phyloP scores from a whole-genome alignment of 2,329 filamentous ascomycete genomes.

The Hymenoscyphus occultus region DNA sequence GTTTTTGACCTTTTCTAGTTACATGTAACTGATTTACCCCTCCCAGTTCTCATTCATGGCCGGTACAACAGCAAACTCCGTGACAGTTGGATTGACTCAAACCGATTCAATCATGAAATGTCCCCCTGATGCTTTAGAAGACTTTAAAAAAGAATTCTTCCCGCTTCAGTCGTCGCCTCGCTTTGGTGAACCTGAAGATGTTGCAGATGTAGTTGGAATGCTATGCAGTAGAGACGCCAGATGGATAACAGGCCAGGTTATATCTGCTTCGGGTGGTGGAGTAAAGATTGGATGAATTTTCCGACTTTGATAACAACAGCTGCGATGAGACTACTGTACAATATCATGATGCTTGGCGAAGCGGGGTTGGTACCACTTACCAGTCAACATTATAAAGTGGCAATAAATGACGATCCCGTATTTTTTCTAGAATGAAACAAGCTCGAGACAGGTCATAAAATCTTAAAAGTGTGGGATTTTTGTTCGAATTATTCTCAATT shows the following conservation, averaged over 20 bases:
- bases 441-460: too few relatives aligned
- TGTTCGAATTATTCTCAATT: too few relatives aligned
- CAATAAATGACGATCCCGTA: too few relatives aligned
- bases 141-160: constrained; percentile 38
- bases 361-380: neutral
- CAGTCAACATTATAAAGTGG: neutral
- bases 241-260: constrained; percentile 37
- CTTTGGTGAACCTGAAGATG: constrained; percentile 38
- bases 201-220: constrained; percentile 39
- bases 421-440: too few relatives aligned
- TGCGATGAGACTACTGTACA: neutral
- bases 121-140: constrained; percentile 34
- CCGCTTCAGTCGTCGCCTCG: constrained; percentile 36
- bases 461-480: too few relatives aligned
- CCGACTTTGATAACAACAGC: neutral
- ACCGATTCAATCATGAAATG: constrained; percentile 38
- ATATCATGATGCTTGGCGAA: neutral
- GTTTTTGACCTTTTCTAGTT: neutral
- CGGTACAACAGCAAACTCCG: constrained; percentile 39
- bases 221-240: constrained; percentile 37
- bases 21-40: constrained; percentile 7
- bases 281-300: neutral
- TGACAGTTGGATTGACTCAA: constrained; percentile 36
- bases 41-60: constrained; percentile 36
- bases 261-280: neutral